Evolutionary conservation across 345 rosid genomes (phyloP).

Genomic region (Aquilaria sinensis): DNA sequence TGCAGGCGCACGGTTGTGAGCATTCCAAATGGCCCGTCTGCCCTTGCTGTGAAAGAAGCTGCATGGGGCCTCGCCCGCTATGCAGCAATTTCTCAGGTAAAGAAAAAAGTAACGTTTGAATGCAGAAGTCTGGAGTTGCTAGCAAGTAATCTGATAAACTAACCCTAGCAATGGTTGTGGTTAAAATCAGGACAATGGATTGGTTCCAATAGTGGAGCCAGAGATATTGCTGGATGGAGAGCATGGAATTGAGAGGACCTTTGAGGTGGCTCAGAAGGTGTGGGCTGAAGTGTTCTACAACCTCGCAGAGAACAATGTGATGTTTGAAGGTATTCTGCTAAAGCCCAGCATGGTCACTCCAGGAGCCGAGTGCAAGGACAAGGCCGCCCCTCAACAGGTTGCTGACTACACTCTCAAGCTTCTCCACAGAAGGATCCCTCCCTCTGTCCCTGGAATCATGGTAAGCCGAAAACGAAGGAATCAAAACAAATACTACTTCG

Average conservation of each 20-base stretch:
- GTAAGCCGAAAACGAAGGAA: constrained; percentile 27
- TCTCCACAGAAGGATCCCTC: constrained; percentile 80
- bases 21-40: constrained; percentile 39
- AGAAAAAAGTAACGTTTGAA: no score
- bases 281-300: constrained; percentile 31
- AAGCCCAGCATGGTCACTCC: constrained; percentile 36
- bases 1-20: constrained; percentile 32
- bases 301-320: constrained; percentile 26
- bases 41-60: constrained; percentile 35
- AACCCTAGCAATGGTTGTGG: no score
- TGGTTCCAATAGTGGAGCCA: constrained; percentile 34
- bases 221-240: constrained; percentile 36
- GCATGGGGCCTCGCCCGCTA: constrained; percentile 35
- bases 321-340: constrained; percentile 34
- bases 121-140: no score
- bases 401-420: constrained; percentile 90
- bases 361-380: constrained; percentile 30
- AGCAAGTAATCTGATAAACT: no score
- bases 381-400: constrained; percentile 61
- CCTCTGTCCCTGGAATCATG: constrained; percentile 98
- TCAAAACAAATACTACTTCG: no score
- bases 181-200: constrained; percentile 21
- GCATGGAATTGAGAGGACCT: constrained; percentile 25
- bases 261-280: constrained; percentile 28
- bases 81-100: constrained; percentile 29